Conservation (phyloP, 495 filamentous ascomycete species). For the Penicillium odoratum region DNA sequence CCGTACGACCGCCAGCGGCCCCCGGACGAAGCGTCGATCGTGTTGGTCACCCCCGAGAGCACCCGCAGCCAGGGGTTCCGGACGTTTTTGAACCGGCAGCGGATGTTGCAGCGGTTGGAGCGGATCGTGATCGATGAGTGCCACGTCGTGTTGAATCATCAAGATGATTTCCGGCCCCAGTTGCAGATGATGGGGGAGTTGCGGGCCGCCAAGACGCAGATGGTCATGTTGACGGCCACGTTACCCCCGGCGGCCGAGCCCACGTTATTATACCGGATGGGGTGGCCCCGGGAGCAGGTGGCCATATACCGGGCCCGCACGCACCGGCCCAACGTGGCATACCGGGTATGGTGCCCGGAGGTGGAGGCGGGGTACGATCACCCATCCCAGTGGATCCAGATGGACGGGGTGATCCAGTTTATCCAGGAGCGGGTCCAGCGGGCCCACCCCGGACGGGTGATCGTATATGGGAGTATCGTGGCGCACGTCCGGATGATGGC, state of each 20-base stretch:
- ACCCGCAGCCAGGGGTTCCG: background rate
- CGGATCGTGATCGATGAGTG: background rate
- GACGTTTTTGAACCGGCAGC: background rate
- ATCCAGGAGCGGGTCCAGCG: background rate
- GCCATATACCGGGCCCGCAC: background rate
- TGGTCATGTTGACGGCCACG: background rate
- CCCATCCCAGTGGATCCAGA: background rate
- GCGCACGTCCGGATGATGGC: background rate
- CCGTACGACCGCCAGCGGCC: background rate
- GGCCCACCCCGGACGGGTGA: background rate
- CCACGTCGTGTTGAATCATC: background rate
- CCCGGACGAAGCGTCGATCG: background rate
- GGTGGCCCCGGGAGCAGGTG: background rate
- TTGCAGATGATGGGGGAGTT: background rate
- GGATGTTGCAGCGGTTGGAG: background rate
- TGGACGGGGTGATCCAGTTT: background rate
- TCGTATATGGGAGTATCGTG: background rate
- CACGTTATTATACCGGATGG: background rate
- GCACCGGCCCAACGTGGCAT: background rate
- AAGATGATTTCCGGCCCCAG: background rate
- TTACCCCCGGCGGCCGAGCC: background rate
- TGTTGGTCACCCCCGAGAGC: background rate
- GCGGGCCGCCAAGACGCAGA: background rate
- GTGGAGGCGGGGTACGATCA: background rate
- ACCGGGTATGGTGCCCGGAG: background rate